Evolutionary conservation across 768 basidiomycete species (phyloP), one percentile per base, ranked within the genome.

Genomic region (Boletus patriciae): DNA sequence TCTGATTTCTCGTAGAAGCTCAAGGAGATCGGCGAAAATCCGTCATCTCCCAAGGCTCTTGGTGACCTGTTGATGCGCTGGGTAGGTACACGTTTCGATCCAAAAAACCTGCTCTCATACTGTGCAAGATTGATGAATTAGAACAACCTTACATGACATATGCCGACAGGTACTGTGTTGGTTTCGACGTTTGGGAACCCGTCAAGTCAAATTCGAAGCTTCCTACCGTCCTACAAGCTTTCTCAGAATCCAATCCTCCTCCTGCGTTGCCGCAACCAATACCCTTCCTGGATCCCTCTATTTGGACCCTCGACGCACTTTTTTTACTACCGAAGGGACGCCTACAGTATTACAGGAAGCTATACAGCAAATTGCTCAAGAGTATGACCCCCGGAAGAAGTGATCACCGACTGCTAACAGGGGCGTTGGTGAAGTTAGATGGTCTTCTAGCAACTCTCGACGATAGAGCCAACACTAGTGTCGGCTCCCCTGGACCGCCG

Each of bases 21-120:
- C 52, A 94, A 90, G 73, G 94, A 96, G 57, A 94, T 98, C 59
- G 95, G 94, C 19, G 84, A 90, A 18, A 92, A 88, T 73, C 95
- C 96, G 2, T 87, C 92, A 6, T 92, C 91, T 13, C 94, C 95
- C 6, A 97, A 94, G 68, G 93, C 89, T 13, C 79, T 99, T 29
- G 95, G 97, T 40, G 96, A 98, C 72, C 77, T 99, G 40, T 79
- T 99, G 52, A 97, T 98, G 90, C 86, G 90, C 75, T 98, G 96
- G 97, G 96, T 96, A 62, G 58, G 90, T 75, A 46, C 44, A 47
- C 53, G 25, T 23, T 40, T 51, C 45, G 25, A 29, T 52, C 29
- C 38, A 27, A 59, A 52, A 58, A 52, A 55, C 55, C 37, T 50
- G 41, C 47, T 34, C 71, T 71, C 46, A 68, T 46, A 43, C 11